Percentiles rank a stretch among this genome's conserved stretches.
These are phyloP conservation scores for Mucor piriformis DNA, from an alignment of 371 early-diverging fungal species.

Conservation along the genomic window DNA sequence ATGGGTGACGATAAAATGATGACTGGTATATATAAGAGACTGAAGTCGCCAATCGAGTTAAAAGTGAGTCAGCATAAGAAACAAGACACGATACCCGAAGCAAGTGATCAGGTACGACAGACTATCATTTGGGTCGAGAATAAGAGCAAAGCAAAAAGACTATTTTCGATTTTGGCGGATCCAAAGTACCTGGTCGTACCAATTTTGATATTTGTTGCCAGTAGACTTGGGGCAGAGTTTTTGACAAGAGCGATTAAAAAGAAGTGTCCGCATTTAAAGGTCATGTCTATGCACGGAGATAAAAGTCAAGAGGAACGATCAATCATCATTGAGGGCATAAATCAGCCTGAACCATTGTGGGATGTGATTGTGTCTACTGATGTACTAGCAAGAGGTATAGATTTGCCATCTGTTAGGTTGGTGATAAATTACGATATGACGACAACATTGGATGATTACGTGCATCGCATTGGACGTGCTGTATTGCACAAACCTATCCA, in stretches of 20 bases:
- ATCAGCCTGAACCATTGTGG: slow-evolving; percentile 35
- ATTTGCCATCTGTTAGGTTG: slow-evolving; percentile 50
- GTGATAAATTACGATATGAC: slow-evolving; percentile 71
- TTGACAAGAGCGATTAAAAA: slow-evolving; percentile 52
- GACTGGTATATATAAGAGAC: slow-evolving; percentile 5
- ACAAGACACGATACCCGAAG: slow-evolving; percentile 15
- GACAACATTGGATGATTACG: slow-evolving; percentile 56
- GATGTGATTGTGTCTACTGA: slow-evolving; percentile 62
- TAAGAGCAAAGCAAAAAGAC: slow-evolving; percentile 59
- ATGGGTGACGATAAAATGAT: slow-evolving; percentile 15
- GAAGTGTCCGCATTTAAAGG: slow-evolving; percentile 39
- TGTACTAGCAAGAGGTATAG: slow-evolving; percentile 57
- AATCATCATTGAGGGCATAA: slow-evolving; percentile 35
- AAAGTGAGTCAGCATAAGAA: slow-evolving; percentile 16
- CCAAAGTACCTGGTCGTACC: slow-evolving; percentile 61
- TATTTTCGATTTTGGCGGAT: slow-evolving; percentile 58
- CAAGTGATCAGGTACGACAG: slow-evolving; percentile 55
- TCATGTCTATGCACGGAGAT: slow-evolving; percentile 59
- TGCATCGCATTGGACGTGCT: slow-evolving; percentile 64
- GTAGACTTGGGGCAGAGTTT: slow-evolving; percentile 58
- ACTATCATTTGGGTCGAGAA: slow-evolving; percentile 70
- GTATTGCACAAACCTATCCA: slow-evolving; percentile 36
- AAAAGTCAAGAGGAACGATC: slow-evolving; percentile 54
- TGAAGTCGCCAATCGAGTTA: slow-evolving; percentile 31
- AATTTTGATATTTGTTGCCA: slow-evolving; percentile 60